Evolutionary conservation across 2,329 filamentous ascomycete genomes (phyloP).

Genomic region (Penicillium sp.): DNA sequence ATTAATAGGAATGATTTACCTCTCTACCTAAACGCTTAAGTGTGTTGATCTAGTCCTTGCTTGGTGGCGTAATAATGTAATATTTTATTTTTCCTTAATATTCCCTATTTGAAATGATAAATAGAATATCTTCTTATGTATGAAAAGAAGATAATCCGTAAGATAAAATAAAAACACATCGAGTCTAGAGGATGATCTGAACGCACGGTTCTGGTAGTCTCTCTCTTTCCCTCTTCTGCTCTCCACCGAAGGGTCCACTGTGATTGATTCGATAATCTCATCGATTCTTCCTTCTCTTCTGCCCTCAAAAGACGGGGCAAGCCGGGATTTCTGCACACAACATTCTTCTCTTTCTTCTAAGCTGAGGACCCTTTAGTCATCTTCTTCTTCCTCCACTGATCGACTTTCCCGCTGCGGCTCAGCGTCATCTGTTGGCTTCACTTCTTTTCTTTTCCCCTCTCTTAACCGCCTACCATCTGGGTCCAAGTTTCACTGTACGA

Average conservation of each 20-base stretch:
- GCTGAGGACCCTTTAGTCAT: constrained; percentile 24
- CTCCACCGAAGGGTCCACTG: constrained; percentile 8
- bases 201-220: constrained; percentile 10
- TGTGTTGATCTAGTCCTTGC: constrained; percentile 11
- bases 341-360: constrained; percentile 15
- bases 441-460: constrained; percentile 10
- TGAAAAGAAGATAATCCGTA: background rate
- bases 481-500: constrained; percentile 7
- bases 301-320: constrained; percentile 25
- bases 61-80: constrained; percentile 17
- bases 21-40: background rate
- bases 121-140: background rate
- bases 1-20: background rate
- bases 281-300: constrained; percentile 26
- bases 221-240: background rate
- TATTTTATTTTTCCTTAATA: background rate
- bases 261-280: constrained; percentile 8
- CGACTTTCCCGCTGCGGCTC: constrained; percentile 29
- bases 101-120: background rate
- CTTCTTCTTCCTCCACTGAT: constrained; percentile 23
- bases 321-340: constrained; percentile 17
- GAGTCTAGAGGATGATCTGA: constrained; percentile 14
- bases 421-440: constrained; percentile 18
- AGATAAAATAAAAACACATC: background rate
- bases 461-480: constrained; percentile 3